Evolutionary conservation across 306 rosid genomes (phyloP).

Genomic region (Begonia loranthoides): DNA sequence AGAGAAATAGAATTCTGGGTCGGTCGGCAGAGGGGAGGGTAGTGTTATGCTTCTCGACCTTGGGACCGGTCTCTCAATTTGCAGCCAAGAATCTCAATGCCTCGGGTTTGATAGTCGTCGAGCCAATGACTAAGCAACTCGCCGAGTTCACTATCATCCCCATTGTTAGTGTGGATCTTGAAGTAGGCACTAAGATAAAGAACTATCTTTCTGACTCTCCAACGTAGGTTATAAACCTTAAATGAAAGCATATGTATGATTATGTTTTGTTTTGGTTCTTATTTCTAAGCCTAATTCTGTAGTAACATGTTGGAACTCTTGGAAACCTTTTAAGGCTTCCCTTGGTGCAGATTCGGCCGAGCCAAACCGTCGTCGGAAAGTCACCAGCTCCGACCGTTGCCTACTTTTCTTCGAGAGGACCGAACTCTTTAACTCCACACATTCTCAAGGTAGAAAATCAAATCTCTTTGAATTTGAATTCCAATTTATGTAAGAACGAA

Average conservation of each 20-base stretch:
- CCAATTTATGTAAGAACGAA: too few relatives aligned
- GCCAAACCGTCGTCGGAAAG: constrained; percentile 12
- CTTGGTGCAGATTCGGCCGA: constrained; percentile 8
- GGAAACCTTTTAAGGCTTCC: constrained; percentile 14
- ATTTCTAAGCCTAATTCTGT: background rate
- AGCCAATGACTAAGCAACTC: constrained; percentile 16
- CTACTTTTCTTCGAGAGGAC: constrained; percentile 51
- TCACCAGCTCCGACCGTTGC: constrained; percentile 34
- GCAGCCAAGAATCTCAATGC: constrained; percentile 26
- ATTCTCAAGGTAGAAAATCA: constrained; percentile 30
- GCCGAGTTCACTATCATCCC: constrained; percentile 21
- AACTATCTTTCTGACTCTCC: constrained; percentile 19
- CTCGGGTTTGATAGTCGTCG: constrained; percentile 28
- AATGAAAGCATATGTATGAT: too few relatives aligned
- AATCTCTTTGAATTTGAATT: too few relatives aligned
- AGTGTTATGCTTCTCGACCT: constrained; percentile 29
- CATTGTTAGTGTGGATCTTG: constrained; percentile 22
- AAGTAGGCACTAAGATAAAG: constrained; percentile 23
- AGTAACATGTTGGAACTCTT: too few relatives aligned
- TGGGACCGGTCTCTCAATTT: constrained; percentile 21
- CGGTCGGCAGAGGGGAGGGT: constrained; percentile 19
- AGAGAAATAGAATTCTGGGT: constrained; percentile 1
- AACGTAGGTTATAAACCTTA: constrained; percentile 7
- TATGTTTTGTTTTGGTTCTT: background rate
- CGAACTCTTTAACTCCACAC: constrained; percentile 28